Conservation (phyloP, 768 basidiomycete species). For the Peribolospora kevripleyi region DNA sequence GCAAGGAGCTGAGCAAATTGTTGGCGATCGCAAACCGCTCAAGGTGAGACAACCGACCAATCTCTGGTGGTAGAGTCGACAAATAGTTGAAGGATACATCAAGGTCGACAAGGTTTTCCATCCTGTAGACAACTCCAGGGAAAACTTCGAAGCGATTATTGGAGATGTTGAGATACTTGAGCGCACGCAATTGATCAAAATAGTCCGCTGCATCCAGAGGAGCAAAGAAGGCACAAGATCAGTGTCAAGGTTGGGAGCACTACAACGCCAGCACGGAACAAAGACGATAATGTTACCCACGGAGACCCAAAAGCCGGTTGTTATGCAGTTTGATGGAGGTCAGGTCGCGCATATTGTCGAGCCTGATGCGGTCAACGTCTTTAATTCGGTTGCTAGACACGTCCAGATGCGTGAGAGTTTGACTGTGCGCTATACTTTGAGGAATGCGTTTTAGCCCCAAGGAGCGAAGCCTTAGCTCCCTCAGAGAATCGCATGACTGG, state of each 20-base stretch:
- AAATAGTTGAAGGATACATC: constrained; percentile 90
- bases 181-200: constrained; percentile 44
- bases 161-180: constrained; percentile 68
- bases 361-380: constrained; percentile 60
- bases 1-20: constrained; percentile 52
- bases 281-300: no score
- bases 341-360: constrained; percentile 52
- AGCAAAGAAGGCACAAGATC: no score
- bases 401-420: constrained; percentile 53
- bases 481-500: constrained; percentile 55
- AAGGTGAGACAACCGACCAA: constrained; percentile 43
- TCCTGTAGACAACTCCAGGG: constrained; percentile 47
- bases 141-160: constrained; percentile 74
- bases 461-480: constrained; percentile 61
- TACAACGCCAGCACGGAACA: no score
- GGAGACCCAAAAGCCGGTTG: constrained; percentile 68
- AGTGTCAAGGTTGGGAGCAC: no score
- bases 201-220: constrained; percentile 28
- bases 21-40: constrained; percentile 60
- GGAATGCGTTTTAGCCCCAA: constrained; percentile 93
- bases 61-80: constrained; percentile 49
- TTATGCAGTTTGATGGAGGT: constrained; percentile 54
- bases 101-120: constrained; percentile 51
- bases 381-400: constrained; percentile 74
- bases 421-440: constrained; percentile 47